These are phyloP conservation scores for Cystobasidium ongulense DNA, from an alignment of 768 basidiomycete genomes.

Conservation along the genomic window DNA sequence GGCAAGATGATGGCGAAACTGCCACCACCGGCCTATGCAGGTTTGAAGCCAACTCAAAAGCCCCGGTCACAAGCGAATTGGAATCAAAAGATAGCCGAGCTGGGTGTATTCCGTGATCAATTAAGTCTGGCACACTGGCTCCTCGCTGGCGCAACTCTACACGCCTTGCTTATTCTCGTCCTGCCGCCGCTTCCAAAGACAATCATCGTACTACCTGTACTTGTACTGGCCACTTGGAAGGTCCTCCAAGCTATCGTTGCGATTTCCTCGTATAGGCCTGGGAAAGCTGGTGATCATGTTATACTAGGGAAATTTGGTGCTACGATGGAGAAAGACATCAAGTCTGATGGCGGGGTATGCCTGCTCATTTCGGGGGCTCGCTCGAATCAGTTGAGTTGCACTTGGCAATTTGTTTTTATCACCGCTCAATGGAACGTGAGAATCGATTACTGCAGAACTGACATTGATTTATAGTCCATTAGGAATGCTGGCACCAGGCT, in stretches of 20 bases:
- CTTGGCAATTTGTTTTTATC: too few species aligned
- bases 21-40: neutral
- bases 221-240: neutral
- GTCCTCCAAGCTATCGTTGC: neutral
- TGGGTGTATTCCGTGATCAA: neutral
- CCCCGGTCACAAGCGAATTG: neutral
- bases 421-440: neutral
- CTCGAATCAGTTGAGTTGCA: slow-evolving; percentile 10
- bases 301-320: neutral
- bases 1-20: too few species aligned
- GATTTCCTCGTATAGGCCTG: neutral
- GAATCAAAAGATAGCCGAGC: neutral
- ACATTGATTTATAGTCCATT: neutral
- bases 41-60: neutral
- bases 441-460: neutral
- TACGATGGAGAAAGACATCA: neutral
- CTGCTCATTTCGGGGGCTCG: neutral
- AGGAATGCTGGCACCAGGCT: neutral
- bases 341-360: slow-evolving; percentile 2
- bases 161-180: neutral
- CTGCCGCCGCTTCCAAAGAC: neutral
- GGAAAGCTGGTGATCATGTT: neutral
- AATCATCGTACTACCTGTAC: neutral
- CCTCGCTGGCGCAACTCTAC: neutral
- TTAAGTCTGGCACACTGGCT: neutral